phyloP scores from a whole-genome alignment of 371 early-diverging fungal species.

The Rhizopus sp. region DNA sequence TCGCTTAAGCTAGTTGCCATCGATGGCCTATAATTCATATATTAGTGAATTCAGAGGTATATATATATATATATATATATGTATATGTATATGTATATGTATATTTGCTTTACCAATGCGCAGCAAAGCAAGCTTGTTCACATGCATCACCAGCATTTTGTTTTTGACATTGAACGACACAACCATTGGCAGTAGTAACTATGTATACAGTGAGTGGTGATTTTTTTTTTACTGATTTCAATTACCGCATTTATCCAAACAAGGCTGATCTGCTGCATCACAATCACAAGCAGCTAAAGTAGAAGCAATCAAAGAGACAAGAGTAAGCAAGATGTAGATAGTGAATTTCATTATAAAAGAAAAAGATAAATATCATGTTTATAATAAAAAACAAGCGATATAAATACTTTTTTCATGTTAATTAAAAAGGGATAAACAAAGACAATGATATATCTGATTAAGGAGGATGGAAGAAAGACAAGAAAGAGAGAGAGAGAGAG shows the following conservation, averaged over 20 bases:
- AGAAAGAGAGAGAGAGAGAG: not conserved
- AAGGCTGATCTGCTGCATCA: conserved; percentile 19
- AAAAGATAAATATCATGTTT: not conserved
- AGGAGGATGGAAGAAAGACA: not conserved
- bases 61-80: too few relatives aligned
- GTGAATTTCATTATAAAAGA: conserved; percentile 21
- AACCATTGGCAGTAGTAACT: conserved; percentile 25
- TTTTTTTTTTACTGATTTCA: conserved; percentile 6
- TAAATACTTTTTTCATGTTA: not conserved
- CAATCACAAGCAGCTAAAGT: conserved; percentile 27
- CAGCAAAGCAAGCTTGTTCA: conserved; percentile 18
- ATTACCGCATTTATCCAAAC: conserved; percentile 32
- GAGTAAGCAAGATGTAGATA: conserved; percentile 6
- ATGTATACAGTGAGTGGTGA: not conserved
- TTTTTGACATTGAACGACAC: conserved; percentile 21
- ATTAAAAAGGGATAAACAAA: too few relatives aligned
- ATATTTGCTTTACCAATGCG: conserved; percentile 16
- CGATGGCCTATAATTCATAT: conserved; percentile 14
- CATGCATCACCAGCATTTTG: conserved; percentile 11
- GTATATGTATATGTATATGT: too few relatives aligned
- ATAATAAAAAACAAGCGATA: not conserved
- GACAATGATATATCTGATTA: not conserved
- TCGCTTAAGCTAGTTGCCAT: conserved; percentile 3
- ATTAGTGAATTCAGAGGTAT: not conserved
- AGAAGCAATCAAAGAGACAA: conserved; percentile 21